Conservation (phyloP, 257 asterid genomes). For the Solanum okadae region DNA sequence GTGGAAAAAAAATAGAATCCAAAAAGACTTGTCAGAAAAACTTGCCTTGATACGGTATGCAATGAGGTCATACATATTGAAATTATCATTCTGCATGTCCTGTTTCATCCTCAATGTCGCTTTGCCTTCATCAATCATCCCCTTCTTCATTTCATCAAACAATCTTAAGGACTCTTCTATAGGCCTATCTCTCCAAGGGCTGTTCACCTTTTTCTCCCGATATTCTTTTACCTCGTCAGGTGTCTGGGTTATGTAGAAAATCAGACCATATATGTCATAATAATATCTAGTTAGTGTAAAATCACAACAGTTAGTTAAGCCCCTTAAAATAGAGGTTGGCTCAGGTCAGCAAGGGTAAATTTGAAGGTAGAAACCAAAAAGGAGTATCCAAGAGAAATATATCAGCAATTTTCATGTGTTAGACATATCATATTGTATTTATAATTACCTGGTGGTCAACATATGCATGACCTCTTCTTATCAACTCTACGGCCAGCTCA, state of each 20-base stretch:
- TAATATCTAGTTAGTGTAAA: background rate
- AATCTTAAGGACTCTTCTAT: constrained; percentile 68
- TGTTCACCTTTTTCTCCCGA: constrained; percentile 81
- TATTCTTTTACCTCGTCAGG: constrained; percentile 91
- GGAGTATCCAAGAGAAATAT: background rate
- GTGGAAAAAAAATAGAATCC: background rate
- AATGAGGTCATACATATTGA: constrained; percentile 90
- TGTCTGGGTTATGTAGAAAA: constrained; percentile 33
- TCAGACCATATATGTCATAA: constrained; percentile 19
- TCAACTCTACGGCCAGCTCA: constrained; percentile 84
- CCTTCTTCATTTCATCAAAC: constrained; percentile 83
- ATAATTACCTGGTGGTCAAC: constrained; percentile 87
- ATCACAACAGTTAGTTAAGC: background rate
- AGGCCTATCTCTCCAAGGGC: constrained; percentile 96
- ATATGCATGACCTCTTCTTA: constrained; percentile 76
- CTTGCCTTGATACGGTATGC: constrained; percentile 93
- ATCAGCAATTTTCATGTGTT: background rate
- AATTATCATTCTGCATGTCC: constrained; percentile 94
- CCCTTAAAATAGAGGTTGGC: background rate
- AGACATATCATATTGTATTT: background rate
- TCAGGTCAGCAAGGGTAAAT: background rate
- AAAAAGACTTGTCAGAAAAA: background rate
- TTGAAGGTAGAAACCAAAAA: background rate
- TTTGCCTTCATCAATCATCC: constrained; percentile 79
- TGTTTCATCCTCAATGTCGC: constrained; percentile 96